These are phyloP conservation scores for Allomyces javanicus DNA, from an alignment of 192 early-diverging fungal species.

Conservation along the genomic window DNA sequence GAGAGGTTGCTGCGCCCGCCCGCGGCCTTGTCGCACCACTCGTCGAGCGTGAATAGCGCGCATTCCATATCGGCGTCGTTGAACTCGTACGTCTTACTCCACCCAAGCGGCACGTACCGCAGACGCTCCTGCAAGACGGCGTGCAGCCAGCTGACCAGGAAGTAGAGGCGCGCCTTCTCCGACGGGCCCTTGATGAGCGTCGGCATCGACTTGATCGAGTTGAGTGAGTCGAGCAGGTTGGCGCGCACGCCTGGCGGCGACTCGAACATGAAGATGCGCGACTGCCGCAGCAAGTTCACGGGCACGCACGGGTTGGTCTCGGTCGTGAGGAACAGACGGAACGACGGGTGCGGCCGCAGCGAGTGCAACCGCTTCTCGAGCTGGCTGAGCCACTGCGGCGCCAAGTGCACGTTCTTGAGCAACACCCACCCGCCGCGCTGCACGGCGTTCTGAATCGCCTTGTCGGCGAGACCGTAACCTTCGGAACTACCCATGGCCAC, in stretches of 20 bases:
- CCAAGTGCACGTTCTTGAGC: slow-evolving; percentile 97
- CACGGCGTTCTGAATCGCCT: slow-evolving; percentile 62
- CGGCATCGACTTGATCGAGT: slow-evolving; percentile 28
- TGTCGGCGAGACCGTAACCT: slow-evolving; percentile 72
- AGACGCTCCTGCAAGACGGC: slow-evolving; percentile 84
- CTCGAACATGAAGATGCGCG: slow-evolving; percentile 87
- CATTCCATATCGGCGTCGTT: slow-evolving; percentile 95
- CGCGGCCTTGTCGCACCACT: slow-evolving; percentile 70
- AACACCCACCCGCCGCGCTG: slow-evolving; percentile 87
- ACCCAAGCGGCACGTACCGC: slow-evolving; percentile 91
- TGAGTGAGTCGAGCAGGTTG: slow-evolving; percentile 65
- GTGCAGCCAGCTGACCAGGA: slow-evolving; percentile 93
- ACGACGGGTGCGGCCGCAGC: slow-evolving; percentile 58
- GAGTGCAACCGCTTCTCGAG: slow-evolving; percentile 87
- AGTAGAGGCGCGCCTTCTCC: slow-evolving; percentile 77
- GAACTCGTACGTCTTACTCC: slow-evolving; percentile 95
- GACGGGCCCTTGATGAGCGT: slow-evolving; percentile 44
- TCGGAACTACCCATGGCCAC: slow-evolving; percentile 98
- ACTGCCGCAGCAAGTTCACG: slow-evolving; percentile 68
- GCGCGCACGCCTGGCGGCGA: slow-evolving; percentile 91
- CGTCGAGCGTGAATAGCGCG: slow-evolving; percentile 67
- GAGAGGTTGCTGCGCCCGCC: slow-evolving; percentile 70
- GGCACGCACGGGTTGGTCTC: slow-evolving; percentile 96
- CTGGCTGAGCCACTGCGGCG: slow-evolving; percentile 76
- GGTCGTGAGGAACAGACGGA: slow-evolving; percentile 94